Evolutionary conservation across 2,329 filamentous ascomycete genomes (phyloP).

Genomic region (Exophiala phaeomuriformis): DNA sequence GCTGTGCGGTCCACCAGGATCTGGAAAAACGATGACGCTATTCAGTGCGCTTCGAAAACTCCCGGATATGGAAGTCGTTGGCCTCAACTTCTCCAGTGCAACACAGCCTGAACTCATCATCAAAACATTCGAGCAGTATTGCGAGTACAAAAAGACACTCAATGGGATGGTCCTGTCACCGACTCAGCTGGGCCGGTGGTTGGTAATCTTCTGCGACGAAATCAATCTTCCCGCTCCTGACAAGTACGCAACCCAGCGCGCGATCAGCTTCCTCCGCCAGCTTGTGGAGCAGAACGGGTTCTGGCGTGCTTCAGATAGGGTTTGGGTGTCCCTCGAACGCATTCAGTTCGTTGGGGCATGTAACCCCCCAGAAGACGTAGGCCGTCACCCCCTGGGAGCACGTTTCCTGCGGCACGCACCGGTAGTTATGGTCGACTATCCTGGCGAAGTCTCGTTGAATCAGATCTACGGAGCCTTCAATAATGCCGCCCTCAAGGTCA

Average conservation of each 20-base stretch:
- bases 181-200: constrained; percentile 92
- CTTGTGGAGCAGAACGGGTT: constrained; percentile 98
- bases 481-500: constrained; percentile 88
- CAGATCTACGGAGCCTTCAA: constrained; percentile 99
- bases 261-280: constrained; percentile 94
- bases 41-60: constrained; percentile 96
- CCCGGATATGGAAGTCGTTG: constrained; percentile 97
- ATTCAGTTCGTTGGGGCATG: constrained; percentile 99
- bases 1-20: constrained; percentile 93
- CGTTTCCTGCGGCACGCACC: constrained; percentile 93
- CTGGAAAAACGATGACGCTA: constrained; percentile 98
- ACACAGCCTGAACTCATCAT: constrained; percentile 96
- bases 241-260: constrained; percentile 93
- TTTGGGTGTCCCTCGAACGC: constrained; percentile 93
- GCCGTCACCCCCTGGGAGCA: constrained; percentile 86
- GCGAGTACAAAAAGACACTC: constrained; percentile 97
- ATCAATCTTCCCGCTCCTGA: constrained; percentile 98
- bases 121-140: constrained; percentile 99
- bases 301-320: constrained; percentile 96
- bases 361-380: constrained; percentile 95
- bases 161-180: constrained; percentile 94
- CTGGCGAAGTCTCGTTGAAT: constrained; percentile 83
- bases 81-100: constrained; percentile 97
- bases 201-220: constrained; percentile 98
- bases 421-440: constrained; percentile 99